These are phyloP conservation scores for Phaeosphaeria sp. DNA, from an alignment of 2,329 filamentous ascomycete genomes.

Conservation along the genomic window DNA sequence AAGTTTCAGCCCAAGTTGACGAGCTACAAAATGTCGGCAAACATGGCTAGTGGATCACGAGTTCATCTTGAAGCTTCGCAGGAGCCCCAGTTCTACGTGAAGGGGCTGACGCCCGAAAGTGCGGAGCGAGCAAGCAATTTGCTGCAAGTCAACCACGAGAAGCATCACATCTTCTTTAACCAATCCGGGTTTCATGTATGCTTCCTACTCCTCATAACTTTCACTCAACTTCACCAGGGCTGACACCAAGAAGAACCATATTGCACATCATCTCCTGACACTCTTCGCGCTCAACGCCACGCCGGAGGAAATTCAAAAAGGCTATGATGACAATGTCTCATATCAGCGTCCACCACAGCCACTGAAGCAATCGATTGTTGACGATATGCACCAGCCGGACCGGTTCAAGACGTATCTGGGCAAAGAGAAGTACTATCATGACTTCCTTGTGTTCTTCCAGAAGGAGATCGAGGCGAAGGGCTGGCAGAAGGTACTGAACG, in stretches of 20 bases:
- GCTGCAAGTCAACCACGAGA: constrained; percentile 77
- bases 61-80: constrained; percentile 51
- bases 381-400: constrained; percentile 64
- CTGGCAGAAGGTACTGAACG: constrained; percentile 67
- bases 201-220: background rate
- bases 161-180: constrained; percentile 85
- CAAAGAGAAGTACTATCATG: constrained; percentile 69
- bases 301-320: constrained; percentile 64
- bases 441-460: constrained; percentile 81
- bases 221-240: background rate
- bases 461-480: constrained; percentile 70
- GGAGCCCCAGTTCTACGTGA: constrained; percentile 55
- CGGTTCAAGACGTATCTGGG: constrained; percentile 68
- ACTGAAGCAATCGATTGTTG: constrained; percentile 58
- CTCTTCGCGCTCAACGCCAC: constrained; percentile 78
- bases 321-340: constrained; percentile 68
- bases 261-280: constrained; percentile 77
- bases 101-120: constrained; percentile 61
- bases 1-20: background rate
- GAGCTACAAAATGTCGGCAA: constrained; percentile 4
- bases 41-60: constrained; percentile 42
- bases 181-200: constrained; percentile 71
- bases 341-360: constrained; percentile 69
- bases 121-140: constrained; percentile 70
- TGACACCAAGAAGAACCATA: constrained; percentile 65